phyloP scores from a whole-genome alignment of 306 rosid species.

The Carpinus fangiana region DNA sequence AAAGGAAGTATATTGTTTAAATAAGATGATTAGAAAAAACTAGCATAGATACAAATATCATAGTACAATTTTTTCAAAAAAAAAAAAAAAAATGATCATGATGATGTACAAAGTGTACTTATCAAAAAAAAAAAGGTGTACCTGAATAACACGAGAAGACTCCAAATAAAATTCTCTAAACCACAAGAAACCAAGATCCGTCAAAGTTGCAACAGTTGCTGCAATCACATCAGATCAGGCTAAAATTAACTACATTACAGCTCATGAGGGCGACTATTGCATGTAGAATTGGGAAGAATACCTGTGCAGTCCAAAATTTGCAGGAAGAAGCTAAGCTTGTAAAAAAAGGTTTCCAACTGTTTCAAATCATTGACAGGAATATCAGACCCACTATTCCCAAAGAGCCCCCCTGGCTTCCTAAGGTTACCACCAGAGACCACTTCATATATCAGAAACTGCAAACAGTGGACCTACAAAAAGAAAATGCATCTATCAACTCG shows the following conservation, averaged over 20 bases:
- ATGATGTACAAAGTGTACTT: conserved; percentile 38
- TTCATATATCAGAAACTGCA: conserved; percentile 96
- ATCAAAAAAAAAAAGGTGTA: conserved; percentile 24
- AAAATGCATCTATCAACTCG: conserved; percentile 32
- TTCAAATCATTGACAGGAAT: conserved; percentile 90
- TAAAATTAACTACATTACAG: conserved; percentile 5
- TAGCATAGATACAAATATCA: neutral
- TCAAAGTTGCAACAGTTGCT: conserved; percentile 80
- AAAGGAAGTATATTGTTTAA: too few species aligned
- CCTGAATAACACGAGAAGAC: conserved; percentile 99
- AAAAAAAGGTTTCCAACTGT: conserved; percentile 87
- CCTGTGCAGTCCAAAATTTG: conserved; percentile 93
- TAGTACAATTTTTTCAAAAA: neutral
- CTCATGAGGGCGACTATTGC: neutral
- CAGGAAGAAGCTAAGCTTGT: conserved; percentile 94
- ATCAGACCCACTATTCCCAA: conserved; percentile 94
- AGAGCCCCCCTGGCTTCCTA: conserved; percentile 98
- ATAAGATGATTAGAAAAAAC: too few species aligned
- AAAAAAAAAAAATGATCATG: neutral
- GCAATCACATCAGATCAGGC: conserved; percentile 39
- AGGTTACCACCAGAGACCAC: conserved; percentile 99
- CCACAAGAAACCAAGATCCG: conserved; percentile 99
- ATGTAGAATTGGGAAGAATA: conserved; percentile 29
- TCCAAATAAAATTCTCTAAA: conserved; percentile 94
- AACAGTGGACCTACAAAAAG: conserved; percentile 80